These are phyloP conservation scores for Rutstroemia sp. DNA, from an alignment of 2,329 filamentous ascomycete genomes.

Conservation along the genomic window DNA sequence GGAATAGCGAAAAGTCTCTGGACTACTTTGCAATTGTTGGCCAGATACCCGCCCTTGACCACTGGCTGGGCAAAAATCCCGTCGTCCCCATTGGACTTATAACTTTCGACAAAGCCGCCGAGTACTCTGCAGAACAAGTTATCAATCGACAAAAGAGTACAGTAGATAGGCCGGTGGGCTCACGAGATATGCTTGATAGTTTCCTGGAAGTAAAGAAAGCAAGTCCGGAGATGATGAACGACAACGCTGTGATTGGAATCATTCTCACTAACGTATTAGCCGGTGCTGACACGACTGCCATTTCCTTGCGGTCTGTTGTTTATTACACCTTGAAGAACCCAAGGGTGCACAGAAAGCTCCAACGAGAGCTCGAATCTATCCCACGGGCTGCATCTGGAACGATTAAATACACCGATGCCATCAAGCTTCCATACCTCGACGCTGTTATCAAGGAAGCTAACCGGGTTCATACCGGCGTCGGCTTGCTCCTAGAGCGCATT, in stretches of 20 bases:
- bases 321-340: conserved; percentile 34
- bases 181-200: conserved; percentile 20
- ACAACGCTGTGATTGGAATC: conserved; percentile 26
- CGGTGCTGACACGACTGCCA: conserved; percentile 38
- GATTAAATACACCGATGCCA: background rate
- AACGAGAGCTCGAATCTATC: background rate
- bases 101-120: conserved; percentile 10
- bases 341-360: conserved; percentile 21
- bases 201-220: background rate
- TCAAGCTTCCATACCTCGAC: conserved; percentile 17
- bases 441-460: conserved; percentile 41
- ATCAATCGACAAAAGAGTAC: conserved; percentile 4
- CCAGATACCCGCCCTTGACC: conserved; percentile 19
- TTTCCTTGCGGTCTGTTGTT: conserved; percentile 36
- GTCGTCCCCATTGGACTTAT: conserved; percentile 13
- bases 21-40: conserved; percentile 29
- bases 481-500: conserved; percentile 36
- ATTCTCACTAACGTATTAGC: conserved; percentile 27
- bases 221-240: background rate
- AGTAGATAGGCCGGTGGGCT: conserved; percentile 37
- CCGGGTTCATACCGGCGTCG: conserved; percentile 37
- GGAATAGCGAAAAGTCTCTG: conserved; percentile 20
- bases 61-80: conserved; percentile 19
- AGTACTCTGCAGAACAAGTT: conserved; percentile 11
- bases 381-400: background rate